Evolutionary conservation across 73 alveolate genomes (phyloP).

Genomic region (Paramecium caudatum): DNA sequence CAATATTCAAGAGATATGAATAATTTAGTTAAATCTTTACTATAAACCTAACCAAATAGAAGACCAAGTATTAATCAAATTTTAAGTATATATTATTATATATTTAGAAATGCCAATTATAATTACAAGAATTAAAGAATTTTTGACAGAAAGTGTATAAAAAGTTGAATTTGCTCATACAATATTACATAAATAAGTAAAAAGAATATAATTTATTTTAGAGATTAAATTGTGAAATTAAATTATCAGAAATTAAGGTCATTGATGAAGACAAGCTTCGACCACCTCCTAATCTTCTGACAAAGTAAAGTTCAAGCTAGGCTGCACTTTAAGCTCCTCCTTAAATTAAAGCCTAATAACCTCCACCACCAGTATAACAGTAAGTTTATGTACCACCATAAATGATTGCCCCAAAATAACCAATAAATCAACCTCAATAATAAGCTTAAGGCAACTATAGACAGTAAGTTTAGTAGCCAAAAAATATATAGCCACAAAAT

Average conservation of each 20-base stretch:
- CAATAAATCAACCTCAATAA: neutral
- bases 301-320: neutral
- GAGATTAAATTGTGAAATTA: neutral
- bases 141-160: slow-evolving; percentile 82
- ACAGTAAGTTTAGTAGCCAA: neutral
- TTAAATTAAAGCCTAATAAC: too few relatives aligned
- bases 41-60: slow-evolving; percentile 83
- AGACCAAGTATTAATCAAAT: slow-evolving; percentile 89
- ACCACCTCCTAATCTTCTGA: slow-evolving; percentile 39
- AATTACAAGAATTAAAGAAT: slow-evolving; percentile 81
- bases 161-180: slow-evolving; percentile 93
- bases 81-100: neutral
- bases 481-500: neutral
- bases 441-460: neutral
- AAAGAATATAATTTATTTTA: neutral
- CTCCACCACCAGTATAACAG: neutral
- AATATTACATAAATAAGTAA: slow-evolving; percentile 80
- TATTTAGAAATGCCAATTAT: slow-evolving; percentile 84
- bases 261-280: slow-evolving; percentile 30
- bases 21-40: slow-evolving; percentile 77
- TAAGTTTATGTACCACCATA: neutral
- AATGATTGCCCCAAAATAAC: neutral
- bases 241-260: neutral
- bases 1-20: slow-evolving; percentile 83
- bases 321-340: too few relatives aligned